phyloP scores from a whole-genome alignment of 2,329 filamentous ascomycete genomes.

The Immersiporthe knoxdaviesiana region DNA sequence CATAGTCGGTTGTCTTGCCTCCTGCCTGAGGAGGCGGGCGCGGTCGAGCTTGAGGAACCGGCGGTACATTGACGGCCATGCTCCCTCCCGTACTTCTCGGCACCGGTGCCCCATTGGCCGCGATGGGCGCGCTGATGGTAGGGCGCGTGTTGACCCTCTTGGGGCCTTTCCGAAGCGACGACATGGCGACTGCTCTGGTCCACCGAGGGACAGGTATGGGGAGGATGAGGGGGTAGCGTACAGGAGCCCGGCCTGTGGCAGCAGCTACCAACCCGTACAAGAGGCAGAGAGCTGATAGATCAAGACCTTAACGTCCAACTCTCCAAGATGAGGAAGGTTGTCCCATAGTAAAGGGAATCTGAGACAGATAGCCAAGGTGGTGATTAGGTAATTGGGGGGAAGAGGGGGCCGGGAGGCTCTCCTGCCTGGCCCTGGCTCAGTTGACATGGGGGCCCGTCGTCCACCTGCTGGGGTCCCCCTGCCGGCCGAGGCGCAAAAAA shows the following conservation, averaged over 20 bases:
- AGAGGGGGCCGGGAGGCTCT: no score
- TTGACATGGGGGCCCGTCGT: constrained; percentile 6
- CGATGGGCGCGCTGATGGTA: constrained; percentile 63
- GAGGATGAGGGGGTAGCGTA: no score
- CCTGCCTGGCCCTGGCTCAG: neutral
- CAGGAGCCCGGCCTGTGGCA: neutral
- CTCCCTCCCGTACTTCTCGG: constrained; percentile 41
- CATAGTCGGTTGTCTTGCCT: constrained; percentile 76
- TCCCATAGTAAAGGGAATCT: neutral
- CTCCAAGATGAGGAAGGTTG: neutral
- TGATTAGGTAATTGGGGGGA: constrained; percentile 8
- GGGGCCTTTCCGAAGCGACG: constrained; percentile 63
- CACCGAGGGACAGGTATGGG: neutral
- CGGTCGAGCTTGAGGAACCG: constrained; percentile 42
- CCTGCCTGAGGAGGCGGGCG: constrained; percentile 56
- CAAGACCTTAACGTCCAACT: constrained; percentile 4
- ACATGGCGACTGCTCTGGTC: constrained; percentile 47
- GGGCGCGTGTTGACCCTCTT: constrained; percentile 63
- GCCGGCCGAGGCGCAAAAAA: constrained; percentile 12
- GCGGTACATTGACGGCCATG: constrained; percentile 35
- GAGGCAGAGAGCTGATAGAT: neutral
- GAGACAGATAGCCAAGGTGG: constrained; percentile 12
- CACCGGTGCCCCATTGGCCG: constrained; percentile 46
- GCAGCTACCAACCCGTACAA: neutral
- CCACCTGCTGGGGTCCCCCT: constrained; percentile 9